Base-by-base conservation (phyloP, 1,139 yeast genomes). In the Suhomyces chickasaworum region DNA sequence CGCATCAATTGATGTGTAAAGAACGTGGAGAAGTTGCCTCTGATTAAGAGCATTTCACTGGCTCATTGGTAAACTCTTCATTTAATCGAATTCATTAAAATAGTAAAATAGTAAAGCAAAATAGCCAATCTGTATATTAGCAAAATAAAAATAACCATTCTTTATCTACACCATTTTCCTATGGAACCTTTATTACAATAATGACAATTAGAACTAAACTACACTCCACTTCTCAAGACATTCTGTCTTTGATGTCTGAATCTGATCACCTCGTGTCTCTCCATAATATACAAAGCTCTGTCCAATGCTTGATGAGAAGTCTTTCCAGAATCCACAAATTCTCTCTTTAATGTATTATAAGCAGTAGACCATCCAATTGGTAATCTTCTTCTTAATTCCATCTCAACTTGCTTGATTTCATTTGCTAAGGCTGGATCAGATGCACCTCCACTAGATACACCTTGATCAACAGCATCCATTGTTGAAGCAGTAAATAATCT, bases 361-460 rank as follows among this genome's bases (percentile, higher is more conserved):
- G 95, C 86, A 1, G 98, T 90, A 27, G 96, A 88, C 95, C 97
- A 93, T 12, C 99, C 99, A 55, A 95, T 86, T 6, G 99, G 98
- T 55, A 93, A 75, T 63, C 99, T 82, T 66, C 95, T 82, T 66
- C 90, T 84, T 54, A 93, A 78, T 64, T 89, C 96, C 39, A 80
- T 83, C 62, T 91, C 97, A 43, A 93, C 89, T 59, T 76, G 78
- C 55, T 82, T 80, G 41, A 91, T 89, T 61, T 90, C 95, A 31
- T 80, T 79, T 47, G 79, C 77, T 52, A 86, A 66, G 54, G 80
- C 78, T 46, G 77, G 77, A 51, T 79, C 82, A 4, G 78, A 63
- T 30, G 66, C 59, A 45, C 67, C 68, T 16, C 77, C 78, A 45
- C 68, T 67, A 8, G 70, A 65, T 36, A 84, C 83, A 47, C 90